Evolutionary conservation across 1,139 yeast species (phyloP).

Genomic region (Candida dubliniensis): DNA sequence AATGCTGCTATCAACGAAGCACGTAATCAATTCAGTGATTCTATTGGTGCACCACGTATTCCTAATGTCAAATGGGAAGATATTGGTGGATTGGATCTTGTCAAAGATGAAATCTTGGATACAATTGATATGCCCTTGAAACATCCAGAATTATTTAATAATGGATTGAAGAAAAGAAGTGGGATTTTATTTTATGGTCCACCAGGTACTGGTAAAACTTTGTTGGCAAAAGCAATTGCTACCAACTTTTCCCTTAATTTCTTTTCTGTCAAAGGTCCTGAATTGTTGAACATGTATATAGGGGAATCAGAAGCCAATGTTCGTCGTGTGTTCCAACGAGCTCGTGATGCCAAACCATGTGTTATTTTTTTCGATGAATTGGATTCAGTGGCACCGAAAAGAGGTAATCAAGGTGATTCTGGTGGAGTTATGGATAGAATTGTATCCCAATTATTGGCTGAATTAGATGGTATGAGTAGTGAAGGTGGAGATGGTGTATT

Average conservation of each 20-base stretch:
- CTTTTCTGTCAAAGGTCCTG: conserved; percentile 96
- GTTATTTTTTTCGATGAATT: conserved; percentile 95
- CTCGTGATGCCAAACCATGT: conserved; percentile 96
- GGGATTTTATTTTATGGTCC: conserved; percentile 96
- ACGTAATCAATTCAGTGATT: conserved; percentile 83
- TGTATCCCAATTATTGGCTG: conserved; percentile 91
- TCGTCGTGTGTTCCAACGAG: conserved; percentile 87
- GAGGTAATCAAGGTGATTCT: conserved; percentile 97
- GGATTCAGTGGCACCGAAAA: conserved; percentile 96
- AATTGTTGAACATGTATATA: conserved; percentile 91
- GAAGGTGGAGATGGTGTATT: conserved; percentile 83
- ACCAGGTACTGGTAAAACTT: conserved; percentile 96
- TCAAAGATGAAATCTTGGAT: conserved; percentile 89
- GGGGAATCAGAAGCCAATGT: conserved; percentile 99
- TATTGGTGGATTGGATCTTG: conserved; percentile 86
- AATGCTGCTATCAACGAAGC: conserved; percentile 77
- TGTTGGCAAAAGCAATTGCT: conserved; percentile 94
- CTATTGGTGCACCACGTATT: conserved; percentile 95
- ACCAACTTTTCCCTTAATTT: conserved; percentile 91
- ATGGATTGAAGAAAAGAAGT: conserved; percentile 89
- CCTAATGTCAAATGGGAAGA: conserved; percentile 96
- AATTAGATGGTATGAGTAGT: conserved; percentile 89
- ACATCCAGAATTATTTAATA: conserved; percentile 83
- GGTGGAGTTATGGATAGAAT: conserved; percentile 99
- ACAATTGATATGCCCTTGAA: conserved; percentile 95